Conservation (phyloP, 306 rosid species). For the Gastrolobium bilobum region DNA sequence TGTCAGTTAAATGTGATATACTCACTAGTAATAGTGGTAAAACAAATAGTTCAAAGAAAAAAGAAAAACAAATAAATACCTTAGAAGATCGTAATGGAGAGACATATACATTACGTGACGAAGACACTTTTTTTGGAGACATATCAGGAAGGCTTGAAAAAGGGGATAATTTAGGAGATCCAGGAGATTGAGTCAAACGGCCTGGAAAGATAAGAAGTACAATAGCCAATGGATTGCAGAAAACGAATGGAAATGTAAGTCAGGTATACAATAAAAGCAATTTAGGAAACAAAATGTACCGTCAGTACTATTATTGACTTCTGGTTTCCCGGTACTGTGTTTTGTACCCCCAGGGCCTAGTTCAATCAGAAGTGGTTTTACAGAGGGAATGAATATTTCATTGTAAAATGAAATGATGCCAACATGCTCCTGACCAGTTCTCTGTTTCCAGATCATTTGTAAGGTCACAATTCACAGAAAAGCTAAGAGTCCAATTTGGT, state of each 20-base stretch:
- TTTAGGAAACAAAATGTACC: conserved; percentile 57
- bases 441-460: conserved; percentile 64
- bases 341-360: conserved; percentile 81
- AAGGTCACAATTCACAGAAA: conserved; percentile 44
- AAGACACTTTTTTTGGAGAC: conserved; percentile 99
- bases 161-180: conserved; percentile 89
- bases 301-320: conserved; percentile 67
- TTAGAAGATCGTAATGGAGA: conserved; percentile 96
- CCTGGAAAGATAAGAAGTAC: conserved; percentile 41
- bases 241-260: conserved; percentile 31
- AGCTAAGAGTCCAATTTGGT: conserved; percentile 20
- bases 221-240: conserved; percentile 42
- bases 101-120: conserved; percentile 91
- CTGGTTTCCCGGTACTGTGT: conserved; percentile 67
- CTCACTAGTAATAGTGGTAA: not conserved
- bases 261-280: conserved; percentile 8
- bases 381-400: conserved; percentile 85
- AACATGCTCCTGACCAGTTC: conserved; percentile 83
- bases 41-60: conserved; percentile 12
- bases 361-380: conserved; percentile 87
- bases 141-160: conserved; percentile 97
- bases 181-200: conserved; percentile 80
- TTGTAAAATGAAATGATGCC: conserved; percentile 93
- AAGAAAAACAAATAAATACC: conserved; percentile 61
- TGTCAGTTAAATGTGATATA: conserved; percentile 17